A percentile compares a stretch with the other conserved stretches of the same genome.
phyloP scores from a whole-genome alignment of 768 basidiomycete genomes.

The Lactarius deliciosus region DNA sequence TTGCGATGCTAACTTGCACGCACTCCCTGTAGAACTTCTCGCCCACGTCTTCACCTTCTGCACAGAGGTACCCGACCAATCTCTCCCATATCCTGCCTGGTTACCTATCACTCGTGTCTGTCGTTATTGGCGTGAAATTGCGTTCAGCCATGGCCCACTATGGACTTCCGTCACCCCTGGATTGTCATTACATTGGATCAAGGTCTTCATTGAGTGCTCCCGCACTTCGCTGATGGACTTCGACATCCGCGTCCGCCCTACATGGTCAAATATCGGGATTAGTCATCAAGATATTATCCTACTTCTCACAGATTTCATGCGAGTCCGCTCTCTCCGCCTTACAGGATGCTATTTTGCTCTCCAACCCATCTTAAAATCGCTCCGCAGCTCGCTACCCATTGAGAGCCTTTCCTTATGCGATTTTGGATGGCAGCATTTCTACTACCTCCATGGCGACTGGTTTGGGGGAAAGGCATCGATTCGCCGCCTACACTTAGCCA shows the following conservation, averaged over 20 bases:
- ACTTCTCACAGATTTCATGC: neutral
- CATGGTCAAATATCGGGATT: neutral
- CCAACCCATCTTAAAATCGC: neutral
- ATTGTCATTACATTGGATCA: neutral
- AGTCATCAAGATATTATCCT: neutral
- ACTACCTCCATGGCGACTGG: neutral
- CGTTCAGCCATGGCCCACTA: neutral
- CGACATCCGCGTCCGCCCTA: neutral
- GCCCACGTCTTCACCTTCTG: neutral
- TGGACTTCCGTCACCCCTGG: neutral
- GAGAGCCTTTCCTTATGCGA: neutral
- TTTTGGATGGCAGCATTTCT: no score
- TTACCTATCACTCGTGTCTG: constrained; percentile 3
- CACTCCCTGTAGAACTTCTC: constrained; percentile 1
- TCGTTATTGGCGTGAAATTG: constrained; percentile 2
- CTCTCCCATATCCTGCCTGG: neutral
- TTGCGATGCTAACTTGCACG: neutral
- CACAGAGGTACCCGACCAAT: no score
- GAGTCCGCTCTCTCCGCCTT: neutral
- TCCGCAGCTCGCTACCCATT: neutral
- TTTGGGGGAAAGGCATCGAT: neutral
- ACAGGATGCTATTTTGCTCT: neutral
- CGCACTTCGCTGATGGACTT: neutral
- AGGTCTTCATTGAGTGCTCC: constrained; percentile 5
- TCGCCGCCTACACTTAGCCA: neutral